These are phyloP conservation scores for Alliaria petiolata DNA, from an alignment of 345 rosid species.

Conservation along the genomic window DNA sequence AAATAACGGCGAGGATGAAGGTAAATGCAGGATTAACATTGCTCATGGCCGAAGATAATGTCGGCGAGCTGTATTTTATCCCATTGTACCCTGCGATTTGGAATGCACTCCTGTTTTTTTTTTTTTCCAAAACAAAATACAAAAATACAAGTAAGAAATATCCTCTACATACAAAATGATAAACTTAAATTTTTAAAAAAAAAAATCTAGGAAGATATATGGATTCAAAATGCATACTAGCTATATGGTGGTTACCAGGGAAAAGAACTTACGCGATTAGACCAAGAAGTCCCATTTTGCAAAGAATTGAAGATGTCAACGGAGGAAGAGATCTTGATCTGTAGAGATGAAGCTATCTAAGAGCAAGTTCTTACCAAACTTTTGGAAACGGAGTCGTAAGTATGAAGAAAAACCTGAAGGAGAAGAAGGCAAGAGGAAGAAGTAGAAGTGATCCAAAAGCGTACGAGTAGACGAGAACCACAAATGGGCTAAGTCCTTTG, in stretches of 20 bases:
- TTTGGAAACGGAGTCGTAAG: neutral
- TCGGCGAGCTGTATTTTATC: conserved; percentile 34
- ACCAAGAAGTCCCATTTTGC: conserved; percentile 25
- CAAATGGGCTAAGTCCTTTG: conserved; percentile 29
- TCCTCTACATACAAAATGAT: too few relatives aligned
- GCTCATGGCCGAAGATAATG: conserved; percentile 34
- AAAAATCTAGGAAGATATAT: neutral
- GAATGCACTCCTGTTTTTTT: conserved; percentile 2
- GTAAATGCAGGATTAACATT: conserved; percentile 34
- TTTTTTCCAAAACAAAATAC: neutral
- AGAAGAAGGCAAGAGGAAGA: conserved; percentile 27
- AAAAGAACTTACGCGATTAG: conserved; percentile 24
- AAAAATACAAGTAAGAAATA: neutral
- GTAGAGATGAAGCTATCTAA: neutral
- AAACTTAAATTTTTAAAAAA: too few relatives aligned
- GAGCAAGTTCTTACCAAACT: neutral
- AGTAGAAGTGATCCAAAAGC: conserved; percentile 28
- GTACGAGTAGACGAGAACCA: conserved; percentile 31
- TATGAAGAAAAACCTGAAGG: conserved; percentile 27
- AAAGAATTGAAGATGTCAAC: conserved; percentile 17
- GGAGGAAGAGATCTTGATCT: conserved; percentile 36
- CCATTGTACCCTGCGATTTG: conserved; percentile 27
- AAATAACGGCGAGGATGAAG: conserved; percentile 33
- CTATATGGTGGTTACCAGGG: neutral
- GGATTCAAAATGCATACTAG: neutral